These are phyloP conservation scores for Nicotiana knightiana DNA, from an alignment of 257 asterid species.

Conservation along the genomic window DNA sequence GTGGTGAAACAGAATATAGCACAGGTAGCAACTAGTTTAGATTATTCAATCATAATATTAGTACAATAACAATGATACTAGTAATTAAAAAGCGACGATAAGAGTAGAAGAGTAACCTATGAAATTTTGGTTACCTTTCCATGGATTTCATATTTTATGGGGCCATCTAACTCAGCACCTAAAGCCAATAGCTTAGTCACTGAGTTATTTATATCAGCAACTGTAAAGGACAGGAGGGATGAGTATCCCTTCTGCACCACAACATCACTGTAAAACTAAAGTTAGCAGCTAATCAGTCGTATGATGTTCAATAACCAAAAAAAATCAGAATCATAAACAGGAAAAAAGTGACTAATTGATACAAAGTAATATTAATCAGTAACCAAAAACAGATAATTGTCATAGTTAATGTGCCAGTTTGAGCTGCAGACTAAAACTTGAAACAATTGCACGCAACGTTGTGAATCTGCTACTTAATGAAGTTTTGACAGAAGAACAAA, in stretches of 20 bases:
- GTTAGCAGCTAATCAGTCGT: neutral
- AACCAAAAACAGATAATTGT: neutral
- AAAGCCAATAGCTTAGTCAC: slow-evolving; percentile 75
- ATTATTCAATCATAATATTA: neutral
- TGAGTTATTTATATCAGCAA: slow-evolving; percentile 61
- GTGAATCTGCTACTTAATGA: neutral
- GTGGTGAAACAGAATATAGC: neutral
- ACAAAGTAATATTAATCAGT: neutral
- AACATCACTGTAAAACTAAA: slow-evolving; percentile 36
- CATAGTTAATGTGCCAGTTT: neutral
- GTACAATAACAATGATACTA: neutral
- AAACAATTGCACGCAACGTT: neutral
- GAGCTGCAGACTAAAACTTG: neutral
- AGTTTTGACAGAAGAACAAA: neutral
- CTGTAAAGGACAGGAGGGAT: slow-evolving; percentile 82
- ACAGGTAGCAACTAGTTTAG: neutral
- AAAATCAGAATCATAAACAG: neutral
- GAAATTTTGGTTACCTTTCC: slow-evolving; percentile 60
- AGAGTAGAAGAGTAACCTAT: neutral
- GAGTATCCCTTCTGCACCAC: slow-evolving; percentile 60
- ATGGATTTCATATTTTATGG: slow-evolving; percentile 78
- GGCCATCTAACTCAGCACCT: slow-evolving; percentile 96
- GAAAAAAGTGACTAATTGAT: neutral
- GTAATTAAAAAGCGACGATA: neutral
- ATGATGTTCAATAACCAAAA: neutral